A percentile compares a stretch with the other conserved stretches of the same genome.
Evolutionary conservation across 176 grass and related monocot species (phyloP).

Genomic region (Neostapfia colusana): DNA sequence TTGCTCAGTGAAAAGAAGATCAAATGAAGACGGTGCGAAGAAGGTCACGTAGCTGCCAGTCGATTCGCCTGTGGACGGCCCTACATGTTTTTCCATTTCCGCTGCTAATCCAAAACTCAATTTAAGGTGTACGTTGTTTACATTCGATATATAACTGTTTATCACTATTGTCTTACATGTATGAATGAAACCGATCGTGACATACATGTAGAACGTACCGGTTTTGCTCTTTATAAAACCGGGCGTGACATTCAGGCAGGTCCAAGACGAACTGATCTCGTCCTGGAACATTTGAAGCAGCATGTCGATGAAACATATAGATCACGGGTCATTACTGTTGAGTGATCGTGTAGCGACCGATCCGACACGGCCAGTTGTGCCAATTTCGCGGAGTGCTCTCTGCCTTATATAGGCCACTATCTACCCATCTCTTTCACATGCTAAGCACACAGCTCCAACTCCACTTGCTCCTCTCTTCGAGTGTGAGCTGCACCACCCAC

Average conservation of each 20-base stretch:
- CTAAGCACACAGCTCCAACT: background rate
- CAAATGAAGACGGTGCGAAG: too few relatives aligned
- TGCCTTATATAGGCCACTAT: constrained; percentile 23
- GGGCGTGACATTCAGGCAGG: constrained; percentile 6
- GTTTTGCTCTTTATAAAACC: too few relatives aligned
- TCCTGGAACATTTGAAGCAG: background rate
- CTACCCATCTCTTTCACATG: background rate
- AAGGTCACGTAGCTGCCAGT: too few relatives aligned
- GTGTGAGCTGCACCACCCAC: background rate
- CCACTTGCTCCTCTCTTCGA: background rate
- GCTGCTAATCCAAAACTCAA: too few relatives aligned
- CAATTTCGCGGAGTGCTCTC: background rate
- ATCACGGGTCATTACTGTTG: background rate
- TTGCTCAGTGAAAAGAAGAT: too few relatives aligned
- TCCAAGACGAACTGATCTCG: constrained; percentile 19
- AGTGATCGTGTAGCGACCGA: constrained; percentile 30
- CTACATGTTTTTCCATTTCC: too few relatives aligned
- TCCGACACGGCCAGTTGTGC: constrained; percentile 39
- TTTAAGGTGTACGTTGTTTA: too few relatives aligned
- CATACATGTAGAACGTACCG: too few relatives aligned
- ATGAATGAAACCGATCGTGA: too few relatives aligned
- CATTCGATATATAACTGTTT: too few relatives aligned
- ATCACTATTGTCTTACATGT: too few relatives aligned
- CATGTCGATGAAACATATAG: background rate
- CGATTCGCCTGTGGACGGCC: too few relatives aligned